These are phyloP conservation scores for Chenopodium suecicum DNA, from an alignment of 148 eudicot species.

Conservation along the genomic window DNA sequence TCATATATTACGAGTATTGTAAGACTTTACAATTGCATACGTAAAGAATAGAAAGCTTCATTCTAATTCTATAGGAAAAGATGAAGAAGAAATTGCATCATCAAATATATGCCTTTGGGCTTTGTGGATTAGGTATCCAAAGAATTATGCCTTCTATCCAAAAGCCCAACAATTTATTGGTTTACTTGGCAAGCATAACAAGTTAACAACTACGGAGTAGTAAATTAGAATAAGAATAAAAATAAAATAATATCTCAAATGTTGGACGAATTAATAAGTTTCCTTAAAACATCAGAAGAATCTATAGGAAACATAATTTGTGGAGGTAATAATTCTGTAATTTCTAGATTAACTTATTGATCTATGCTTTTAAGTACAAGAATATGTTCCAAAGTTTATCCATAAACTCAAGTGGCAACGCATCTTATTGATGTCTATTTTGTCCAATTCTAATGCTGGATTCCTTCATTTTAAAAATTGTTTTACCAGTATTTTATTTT, in stretches of 20 bases:
- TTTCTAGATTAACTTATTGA: slow-evolving; percentile 14
- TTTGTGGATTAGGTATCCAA: slow-evolving; percentile 14
- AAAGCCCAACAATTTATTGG: background rate
- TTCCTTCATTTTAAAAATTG: background rate
- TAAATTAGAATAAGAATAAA: no score
- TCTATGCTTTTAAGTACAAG: slow-evolving; percentile 15
- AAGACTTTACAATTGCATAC: background rate
- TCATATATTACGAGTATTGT: no score
- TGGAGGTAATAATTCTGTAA: slow-evolving; percentile 9
- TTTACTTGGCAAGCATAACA: slow-evolving; percentile 3
- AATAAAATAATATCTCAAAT: background rate
- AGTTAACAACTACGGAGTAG: background rate
- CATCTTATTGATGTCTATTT: background rate
- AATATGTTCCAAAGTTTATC: slow-evolving; percentile 28
- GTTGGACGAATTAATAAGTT: background rate
- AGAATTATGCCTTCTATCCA: background rate
- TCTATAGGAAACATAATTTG: slow-evolving; percentile 13
- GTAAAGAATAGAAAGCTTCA: background rate
- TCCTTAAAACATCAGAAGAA: slow-evolving; percentile 25
- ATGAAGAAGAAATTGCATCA: no score
- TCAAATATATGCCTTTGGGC: background rate
- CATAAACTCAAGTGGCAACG: background rate
- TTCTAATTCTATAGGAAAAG: background rate
- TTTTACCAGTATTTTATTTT: no score
- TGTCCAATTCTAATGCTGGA: background rate